Conservation (phyloP, 1,284 basidiomycete species). For the Ceratobasidium sp. region DNA sequence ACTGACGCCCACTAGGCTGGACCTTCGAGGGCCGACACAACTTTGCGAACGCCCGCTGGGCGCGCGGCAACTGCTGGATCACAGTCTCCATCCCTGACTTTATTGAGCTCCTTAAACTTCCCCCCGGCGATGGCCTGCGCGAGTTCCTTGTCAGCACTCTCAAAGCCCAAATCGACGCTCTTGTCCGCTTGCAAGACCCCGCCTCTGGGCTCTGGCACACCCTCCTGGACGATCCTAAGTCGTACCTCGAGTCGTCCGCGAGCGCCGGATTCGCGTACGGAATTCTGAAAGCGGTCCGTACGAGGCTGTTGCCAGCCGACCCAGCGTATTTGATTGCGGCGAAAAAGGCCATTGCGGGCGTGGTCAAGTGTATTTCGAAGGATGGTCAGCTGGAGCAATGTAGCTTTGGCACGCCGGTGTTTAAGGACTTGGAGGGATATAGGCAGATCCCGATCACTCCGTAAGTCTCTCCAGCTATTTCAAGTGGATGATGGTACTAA, state of each 20-base stretch:
- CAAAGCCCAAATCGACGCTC: conserved; percentile 64
- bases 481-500: background rate
- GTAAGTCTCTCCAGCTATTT: conserved; percentile 9
- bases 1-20: conserved; percentile 57
- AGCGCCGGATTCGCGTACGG: conserved; percentile 72
- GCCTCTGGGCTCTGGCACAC: conserved; percentile 70
- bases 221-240: conserved; percentile 65
- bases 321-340: conserved; percentile 61
- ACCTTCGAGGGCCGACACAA: conserved; percentile 64
- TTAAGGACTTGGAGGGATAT: conserved; percentile 65
- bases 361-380: conserved; percentile 64
- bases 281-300: conserved; percentile 65
- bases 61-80: conserved; percentile 73
- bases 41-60: conserved; percentile 69
- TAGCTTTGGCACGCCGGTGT: conserved; percentile 70
- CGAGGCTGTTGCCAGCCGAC: conserved; percentile 61
- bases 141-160: conserved; percentile 62
- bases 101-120: conserved; percentile 63
- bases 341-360: conserved; percentile 62
- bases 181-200: conserved; percentile 63
- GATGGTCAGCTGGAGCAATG: conserved; percentile 66
- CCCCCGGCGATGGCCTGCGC: conserved; percentile 59
- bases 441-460: conserved; percentile 64
- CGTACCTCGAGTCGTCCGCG: conserved; percentile 69
- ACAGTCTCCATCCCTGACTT: conserved; percentile 72